A percentile compares a stretch with the other conserved stretches of the same genome.
Conservation (phyloP, 345 rosid species). For the Salix exigua region DNA sequence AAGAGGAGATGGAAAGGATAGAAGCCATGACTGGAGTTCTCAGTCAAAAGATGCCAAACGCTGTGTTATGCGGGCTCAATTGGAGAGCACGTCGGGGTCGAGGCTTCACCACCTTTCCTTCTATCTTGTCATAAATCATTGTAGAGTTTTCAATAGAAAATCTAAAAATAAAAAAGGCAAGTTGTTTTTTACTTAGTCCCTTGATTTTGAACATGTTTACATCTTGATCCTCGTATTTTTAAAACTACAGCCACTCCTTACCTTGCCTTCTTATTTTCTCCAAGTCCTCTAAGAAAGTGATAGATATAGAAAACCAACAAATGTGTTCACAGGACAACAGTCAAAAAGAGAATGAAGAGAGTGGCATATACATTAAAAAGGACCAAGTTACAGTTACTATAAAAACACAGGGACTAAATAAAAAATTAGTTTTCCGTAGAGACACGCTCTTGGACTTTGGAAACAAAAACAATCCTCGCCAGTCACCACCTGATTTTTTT, state of each 20-base stretch:
- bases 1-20: background rate
- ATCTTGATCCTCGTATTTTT: background rate
- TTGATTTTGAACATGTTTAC: background rate
- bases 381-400: background rate
- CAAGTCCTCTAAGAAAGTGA: too few species aligned
- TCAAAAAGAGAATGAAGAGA: background rate
- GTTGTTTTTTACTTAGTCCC: background rate
- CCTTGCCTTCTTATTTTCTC: background rate
- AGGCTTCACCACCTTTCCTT: background rate
- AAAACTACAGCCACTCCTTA: background rate
- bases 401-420: background rate
- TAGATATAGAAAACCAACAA: background rate
- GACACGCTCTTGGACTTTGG: background rate
- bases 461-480: background rate
- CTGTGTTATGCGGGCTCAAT: background rate
- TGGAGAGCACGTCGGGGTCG: conserved; percentile 17
- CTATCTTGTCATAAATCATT: background rate
- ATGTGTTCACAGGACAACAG: background rate
- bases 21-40: background rate
- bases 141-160: background rate
- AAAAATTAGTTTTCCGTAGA: background rate
- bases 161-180: too few species aligned
- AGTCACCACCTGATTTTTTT: background rate
- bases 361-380: background rate
- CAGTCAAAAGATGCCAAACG: conserved; percentile 10